Evolutionary conservation across 768 basidiomycete species (phyloP), one percentile per base, ranked within the genome.

Genomic region (Boletus subparvulus): DNA sequence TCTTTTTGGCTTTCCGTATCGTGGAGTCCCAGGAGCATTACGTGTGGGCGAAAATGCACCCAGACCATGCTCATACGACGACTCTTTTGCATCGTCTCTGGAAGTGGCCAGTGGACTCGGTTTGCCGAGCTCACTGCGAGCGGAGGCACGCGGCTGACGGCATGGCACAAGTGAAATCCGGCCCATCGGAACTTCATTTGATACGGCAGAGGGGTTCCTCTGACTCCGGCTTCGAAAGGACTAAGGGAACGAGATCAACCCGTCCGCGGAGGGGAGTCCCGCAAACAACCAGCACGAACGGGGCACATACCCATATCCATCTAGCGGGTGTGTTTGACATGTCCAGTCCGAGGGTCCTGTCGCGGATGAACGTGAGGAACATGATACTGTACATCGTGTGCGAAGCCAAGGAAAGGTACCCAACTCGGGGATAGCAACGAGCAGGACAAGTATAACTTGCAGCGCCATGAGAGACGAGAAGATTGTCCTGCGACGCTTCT

Each of bases 191-290:
- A 50, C 4, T 21, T 6, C 12, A 33, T 52, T 41, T 33, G 42
- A 64, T 54, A 52, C 46, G 51, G 54, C 17, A 52, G 30, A 40
- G 46, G 35, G 9, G 47, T 55, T 52, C 56, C 57, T 47, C 44
- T 9, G 2, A 16, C 57, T 57, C 54, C 54, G 56, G 42, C 59
- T 61, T 67, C 54, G 54, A 55, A 62, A 53, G 53, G 51, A 26
- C 37, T 6, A 45, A 52, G 51, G 63, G 65, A 57, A 58, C 39
- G 10, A 37, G 54, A 65, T 62, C 57, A 61, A 51, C n/a, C 66
- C 63, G 60, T 65, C 59, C 65, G 65, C 65, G 62, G 65, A 67
- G 54, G 55, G 58, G 66, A 52, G 50, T 50, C 46, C 54, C 61
- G 57, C 52, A 30, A 36, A 32, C 48, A 14, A 41, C n/a, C 9